Evolutionary conservation across 2,329 filamentous ascomycete genomes (phyloP).

Genomic region (Penicillium sp.): DNA sequence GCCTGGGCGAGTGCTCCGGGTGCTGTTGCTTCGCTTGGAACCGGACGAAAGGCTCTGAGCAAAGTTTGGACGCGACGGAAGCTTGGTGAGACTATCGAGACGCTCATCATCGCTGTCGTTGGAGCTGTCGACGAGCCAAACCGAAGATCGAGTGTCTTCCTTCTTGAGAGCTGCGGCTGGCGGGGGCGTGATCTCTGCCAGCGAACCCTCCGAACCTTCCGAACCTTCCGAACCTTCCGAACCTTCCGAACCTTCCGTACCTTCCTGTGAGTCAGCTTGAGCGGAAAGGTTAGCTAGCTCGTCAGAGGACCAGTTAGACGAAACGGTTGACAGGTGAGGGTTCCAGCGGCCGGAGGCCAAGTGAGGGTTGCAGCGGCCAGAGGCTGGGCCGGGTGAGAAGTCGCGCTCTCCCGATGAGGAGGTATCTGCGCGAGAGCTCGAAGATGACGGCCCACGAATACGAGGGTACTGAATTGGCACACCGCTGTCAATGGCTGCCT

Average conservation of each 20-base stretch:
- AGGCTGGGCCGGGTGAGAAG: conserved; percentile 36
- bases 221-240: no score
- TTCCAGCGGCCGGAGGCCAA: conserved; percentile 38
- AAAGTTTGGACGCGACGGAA: conserved; percentile 37
- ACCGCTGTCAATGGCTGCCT: conserved; percentile 38
- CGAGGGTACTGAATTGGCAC: conserved; percentile 42
- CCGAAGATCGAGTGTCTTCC: conserved; percentile 30
- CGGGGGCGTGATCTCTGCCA: conserved; percentile 26
- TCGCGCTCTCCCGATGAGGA: conserved; percentile 30
- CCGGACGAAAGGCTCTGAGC: conserved; percentile 48
- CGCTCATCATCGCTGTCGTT: conserved; percentile 37
- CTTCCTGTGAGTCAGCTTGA: conserved; percentile 18
- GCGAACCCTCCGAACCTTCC: conserved; percentile 13
- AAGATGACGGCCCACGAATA: conserved; percentile 40
- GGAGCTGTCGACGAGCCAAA: conserved; percentile 37
- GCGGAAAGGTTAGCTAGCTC: conserved; percentile 31
- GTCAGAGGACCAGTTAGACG: conserved; percentile 45
- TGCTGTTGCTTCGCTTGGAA: conserved; percentile 39
- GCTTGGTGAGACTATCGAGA: conserved; percentile 38
- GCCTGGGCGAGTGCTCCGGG: conserved; percentile 39
- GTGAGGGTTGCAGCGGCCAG: conserved; percentile 32
- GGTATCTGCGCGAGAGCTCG: conserved; percentile 45
- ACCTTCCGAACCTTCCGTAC: conserved; percentile 14
- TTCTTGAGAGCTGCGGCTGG: conserved; percentile 26
- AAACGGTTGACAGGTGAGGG: conserved; percentile 48